These are phyloP conservation scores for Tubosaeta sp. DNA, from an alignment of 768 basidiomycete species.

Conservation along the genomic window DNA sequence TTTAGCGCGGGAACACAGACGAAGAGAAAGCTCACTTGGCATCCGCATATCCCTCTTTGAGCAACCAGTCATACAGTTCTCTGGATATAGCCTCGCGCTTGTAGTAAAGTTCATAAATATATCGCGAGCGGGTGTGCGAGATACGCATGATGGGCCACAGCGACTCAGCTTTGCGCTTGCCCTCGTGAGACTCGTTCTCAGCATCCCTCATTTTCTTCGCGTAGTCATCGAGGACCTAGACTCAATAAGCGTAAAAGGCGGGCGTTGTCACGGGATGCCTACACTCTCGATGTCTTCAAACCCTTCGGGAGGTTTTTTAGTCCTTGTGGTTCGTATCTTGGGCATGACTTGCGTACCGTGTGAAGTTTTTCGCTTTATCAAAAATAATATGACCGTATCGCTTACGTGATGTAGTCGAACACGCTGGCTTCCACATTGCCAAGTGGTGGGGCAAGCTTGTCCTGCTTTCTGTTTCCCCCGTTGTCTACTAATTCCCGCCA, in stretches of 20 bases:
- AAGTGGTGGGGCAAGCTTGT: neutral
- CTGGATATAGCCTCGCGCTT: conserved; percentile 93
- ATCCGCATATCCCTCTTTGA: conserved; percentile 97
- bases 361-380: conserved; percentile 5
- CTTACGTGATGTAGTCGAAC: conserved; percentile 22
- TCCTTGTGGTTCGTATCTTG: conserved; percentile 87
- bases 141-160: conserved; percentile 99
- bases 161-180: conserved; percentile 91
- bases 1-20: conserved; percentile 5
- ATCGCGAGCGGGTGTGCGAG: conserved; percentile 91
- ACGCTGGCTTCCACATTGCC: conserved; percentile 13
- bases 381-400: neutral
- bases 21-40: conserved; percentile 64
- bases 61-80: conserved; percentile 94
- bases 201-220: conserved; percentile 99
- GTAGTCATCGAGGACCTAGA: conserved; percentile 93
- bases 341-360: conserved; percentile 59
- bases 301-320: conserved; percentile 92
- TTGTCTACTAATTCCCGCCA: conserved; percentile 27
- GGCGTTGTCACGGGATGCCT: conserved; percentile 17
- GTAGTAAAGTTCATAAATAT: conserved; percentile 98
- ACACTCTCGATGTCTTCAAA: conserved; percentile 90
- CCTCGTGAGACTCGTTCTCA: conserved; percentile 97
- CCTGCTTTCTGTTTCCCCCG: neutral
- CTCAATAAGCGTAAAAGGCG: conserved; percentile 5